phyloP scores from a whole-genome alignment of 169 alveolate species.

The Plasmodium gonderi region DNA sequence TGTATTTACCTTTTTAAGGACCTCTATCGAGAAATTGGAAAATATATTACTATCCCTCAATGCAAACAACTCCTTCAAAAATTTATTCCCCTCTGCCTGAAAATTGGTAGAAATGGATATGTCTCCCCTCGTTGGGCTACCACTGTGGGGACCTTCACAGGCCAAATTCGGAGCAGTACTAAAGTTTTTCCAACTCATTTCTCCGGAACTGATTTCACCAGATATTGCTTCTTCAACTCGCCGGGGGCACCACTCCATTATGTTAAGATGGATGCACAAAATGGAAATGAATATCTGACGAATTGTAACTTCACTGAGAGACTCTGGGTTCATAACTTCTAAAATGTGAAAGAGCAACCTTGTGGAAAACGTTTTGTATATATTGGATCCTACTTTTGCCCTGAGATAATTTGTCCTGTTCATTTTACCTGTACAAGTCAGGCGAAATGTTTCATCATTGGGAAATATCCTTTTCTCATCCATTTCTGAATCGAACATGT shows the following conservation, averaged over 20 bases:
- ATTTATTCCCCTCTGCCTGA: background rate
- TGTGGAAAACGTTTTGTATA: background rate
- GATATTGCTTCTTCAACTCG: too few species aligned
- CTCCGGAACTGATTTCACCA: too few species aligned
- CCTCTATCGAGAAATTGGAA: background rate
- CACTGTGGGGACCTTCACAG: too few species aligned
- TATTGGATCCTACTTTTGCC: background rate
- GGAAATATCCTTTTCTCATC: too few species aligned
- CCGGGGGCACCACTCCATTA: background rate
- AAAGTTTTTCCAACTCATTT: too few species aligned
- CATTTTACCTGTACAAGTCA: background rate
- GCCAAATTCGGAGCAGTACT: too few species aligned
- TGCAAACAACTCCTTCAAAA: background rate
- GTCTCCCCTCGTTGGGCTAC: too few species aligned
- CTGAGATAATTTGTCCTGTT: background rate
- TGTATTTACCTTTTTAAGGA: slow-evolving; percentile 6
- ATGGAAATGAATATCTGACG: slow-evolving; percentile 13
- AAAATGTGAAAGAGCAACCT: background rate
- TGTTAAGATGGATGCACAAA: slow-evolving; percentile 22
- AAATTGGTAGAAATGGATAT: background rate
- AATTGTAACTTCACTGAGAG: slow-evolving; percentile 13
- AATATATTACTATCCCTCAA: background rate
- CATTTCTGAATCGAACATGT: background rate
- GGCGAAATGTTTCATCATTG: background rate
- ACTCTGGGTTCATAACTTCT: slow-evolving; percentile 5